A percentile compares a stretch with the other conserved stretches of the same genome.
phyloP scores from a whole-genome alignment of 306 rosid species.

The Sechiopsis laciniata region DNA sequence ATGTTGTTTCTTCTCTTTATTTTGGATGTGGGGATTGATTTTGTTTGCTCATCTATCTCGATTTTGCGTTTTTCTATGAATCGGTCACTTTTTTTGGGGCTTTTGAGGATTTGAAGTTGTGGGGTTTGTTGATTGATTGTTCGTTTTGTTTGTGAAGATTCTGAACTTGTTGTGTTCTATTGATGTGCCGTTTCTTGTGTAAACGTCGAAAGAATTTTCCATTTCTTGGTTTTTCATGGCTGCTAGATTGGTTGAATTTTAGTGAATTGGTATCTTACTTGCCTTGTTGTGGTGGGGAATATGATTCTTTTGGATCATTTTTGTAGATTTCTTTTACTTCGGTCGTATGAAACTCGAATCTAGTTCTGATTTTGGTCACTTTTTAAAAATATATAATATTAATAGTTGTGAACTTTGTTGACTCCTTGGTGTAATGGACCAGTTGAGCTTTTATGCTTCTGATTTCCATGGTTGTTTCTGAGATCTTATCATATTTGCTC shows the following conservation, averaged over 20 bases:
- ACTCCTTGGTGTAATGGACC: background rate
- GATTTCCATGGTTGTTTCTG: constrained; percentile 16
- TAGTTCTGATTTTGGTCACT: background rate
- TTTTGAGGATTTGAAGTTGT: constrained; percentile 1
- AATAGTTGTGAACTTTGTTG: background rate
- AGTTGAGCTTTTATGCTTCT: background rate
- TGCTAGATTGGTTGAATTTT: constrained; percentile 11
- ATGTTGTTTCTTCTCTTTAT: constrained; percentile 28
- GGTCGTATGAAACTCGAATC: constrained; percentile 18
- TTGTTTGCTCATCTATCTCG: background rate
- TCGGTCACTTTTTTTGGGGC: background rate
- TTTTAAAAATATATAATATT: background rate
- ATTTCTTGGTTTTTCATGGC: constrained; percentile 16
- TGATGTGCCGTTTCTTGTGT: background rate
- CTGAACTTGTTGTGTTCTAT: background rate
- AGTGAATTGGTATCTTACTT: constrained; percentile 12
- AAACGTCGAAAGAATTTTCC: background rate
- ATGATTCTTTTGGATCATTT: background rate
- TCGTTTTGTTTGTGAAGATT: background rate
- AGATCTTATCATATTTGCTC: constrained; percentile 9
- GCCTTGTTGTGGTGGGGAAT: constrained; percentile 4
- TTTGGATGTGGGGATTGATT: background rate
- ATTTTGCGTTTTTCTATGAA: background rate
- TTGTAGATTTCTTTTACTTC: constrained; percentile 14
- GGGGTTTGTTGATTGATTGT: background rate